phyloP scores from a whole-genome alignment of 2,329 filamentous ascomycete species.

The Microdochium bolleyi region DNA sequence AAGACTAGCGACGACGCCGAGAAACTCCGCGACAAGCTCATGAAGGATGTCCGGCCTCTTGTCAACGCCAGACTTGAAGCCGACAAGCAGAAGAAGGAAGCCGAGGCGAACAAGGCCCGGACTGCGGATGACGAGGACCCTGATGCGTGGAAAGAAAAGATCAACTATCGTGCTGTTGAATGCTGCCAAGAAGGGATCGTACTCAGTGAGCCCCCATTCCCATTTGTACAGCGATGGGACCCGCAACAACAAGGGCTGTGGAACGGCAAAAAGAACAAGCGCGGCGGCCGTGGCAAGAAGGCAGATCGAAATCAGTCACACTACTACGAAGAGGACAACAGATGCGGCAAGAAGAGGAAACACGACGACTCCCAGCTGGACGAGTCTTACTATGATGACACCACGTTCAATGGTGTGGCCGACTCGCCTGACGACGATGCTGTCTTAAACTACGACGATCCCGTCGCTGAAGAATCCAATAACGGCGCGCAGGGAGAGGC shows the following conservation, averaged over 20 bases:
- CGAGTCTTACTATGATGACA: constrained; percentile 30
- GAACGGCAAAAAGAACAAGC: constrained; percentile 27
- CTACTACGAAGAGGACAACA: constrained; percentile 27
- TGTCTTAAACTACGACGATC: constrained; percentile 33
- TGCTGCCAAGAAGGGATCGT: constrained; percentile 64
- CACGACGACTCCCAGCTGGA: constrained; percentile 30
- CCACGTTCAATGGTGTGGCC: constrained; percentile 12
- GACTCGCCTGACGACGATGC: constrained; percentile 17
- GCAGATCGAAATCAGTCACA: constrained; percentile 30
- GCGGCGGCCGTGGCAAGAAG: constrained; percentile 41
- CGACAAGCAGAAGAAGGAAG: constrained; percentile 7
- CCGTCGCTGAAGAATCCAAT: constrained; percentile 22
- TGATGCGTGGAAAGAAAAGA: constrained; percentile 65
- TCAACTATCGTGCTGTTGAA: constrained; percentile 73
- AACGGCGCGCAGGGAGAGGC: constrained; percentile 15
- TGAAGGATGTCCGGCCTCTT: constrained; percentile 40
- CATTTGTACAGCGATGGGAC: constrained; percentile 87
- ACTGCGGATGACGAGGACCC: constrained; percentile 33
- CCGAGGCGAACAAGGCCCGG: constrained; percentile 2
- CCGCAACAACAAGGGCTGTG: constrained; percentile 52
- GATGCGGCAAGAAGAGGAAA: constrained; percentile 40
- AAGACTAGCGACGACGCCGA: constrained; percentile 63
- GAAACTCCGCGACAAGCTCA: constrained; percentile 49
- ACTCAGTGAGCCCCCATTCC: constrained; percentile 75
- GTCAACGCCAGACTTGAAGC: constrained; percentile 22